A percentile compares a stretch with the other conserved stretches of the same genome.
These are phyloP conservation scores for Nicotiana knightiana DNA, from an alignment of 257 asterid genomes.

Conservation along the genomic window DNA sequence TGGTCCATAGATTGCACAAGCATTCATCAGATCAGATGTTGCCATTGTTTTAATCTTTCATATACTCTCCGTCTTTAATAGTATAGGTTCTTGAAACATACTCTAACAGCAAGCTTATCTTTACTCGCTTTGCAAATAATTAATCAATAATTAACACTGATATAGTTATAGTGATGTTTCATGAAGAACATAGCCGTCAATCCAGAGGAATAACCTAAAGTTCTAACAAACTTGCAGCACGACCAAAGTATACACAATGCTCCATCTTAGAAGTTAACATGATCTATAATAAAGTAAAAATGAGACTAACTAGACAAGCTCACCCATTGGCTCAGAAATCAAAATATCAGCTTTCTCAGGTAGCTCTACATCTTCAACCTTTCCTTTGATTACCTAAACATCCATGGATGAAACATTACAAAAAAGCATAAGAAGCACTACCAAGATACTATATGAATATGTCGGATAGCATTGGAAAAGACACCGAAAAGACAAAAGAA, in stretches of 20 bases:
- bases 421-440: neutral
- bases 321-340: conserved; percentile 99
- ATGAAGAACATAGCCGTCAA: neutral
- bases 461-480: neutral
- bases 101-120: neutral
- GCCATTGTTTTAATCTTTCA: neutral
- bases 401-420: conserved; percentile 11
- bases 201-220: neutral
- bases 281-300: neutral
- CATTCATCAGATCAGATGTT: neutral
- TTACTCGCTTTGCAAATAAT: neutral
- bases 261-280: neutral
- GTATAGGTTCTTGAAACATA: neutral
- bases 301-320: conserved; percentile 7
- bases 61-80: neutral
- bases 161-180: neutral
- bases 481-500: neutral
- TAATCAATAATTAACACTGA: neutral
- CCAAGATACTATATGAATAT: neutral
- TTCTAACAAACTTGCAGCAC: neutral
- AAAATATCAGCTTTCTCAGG: conserved; percentile 95
- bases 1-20: neutral
- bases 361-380: conserved; percentile 91
- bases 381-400: conserved; percentile 83
- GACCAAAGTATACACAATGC: neutral